These are phyloP conservation scores for Diplodia scrobiculata DNA, from an alignment of 2,329 filamentous ascomycete species.

Conservation along the genomic window DNA sequence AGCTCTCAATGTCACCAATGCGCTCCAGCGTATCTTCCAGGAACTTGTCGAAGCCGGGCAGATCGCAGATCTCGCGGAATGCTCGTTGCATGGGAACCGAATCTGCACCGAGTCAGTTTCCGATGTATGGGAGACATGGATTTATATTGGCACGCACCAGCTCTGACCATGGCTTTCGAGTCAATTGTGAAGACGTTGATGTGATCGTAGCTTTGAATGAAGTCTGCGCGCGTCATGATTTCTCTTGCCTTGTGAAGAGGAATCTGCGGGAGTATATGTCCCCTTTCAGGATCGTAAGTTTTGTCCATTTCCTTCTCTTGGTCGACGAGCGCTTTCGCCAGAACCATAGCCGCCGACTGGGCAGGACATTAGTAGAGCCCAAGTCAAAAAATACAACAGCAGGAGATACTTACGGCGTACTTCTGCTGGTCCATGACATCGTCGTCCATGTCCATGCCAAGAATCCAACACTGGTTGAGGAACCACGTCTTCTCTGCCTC, in stretches of 20 bases:
- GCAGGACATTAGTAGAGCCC: background rate
- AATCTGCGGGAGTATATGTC: slow-evolving; percentile 77
- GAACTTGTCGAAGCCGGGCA: slow-evolving; percentile 77
- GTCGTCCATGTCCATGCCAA: slow-evolving; percentile 81
- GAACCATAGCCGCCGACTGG: slow-evolving; percentile 85
- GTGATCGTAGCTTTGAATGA: slow-evolving; percentile 88
- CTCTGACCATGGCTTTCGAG: slow-evolving; percentile 79
- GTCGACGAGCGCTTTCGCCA: slow-evolving; percentile 89
- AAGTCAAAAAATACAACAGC: background rate
- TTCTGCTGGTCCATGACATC: slow-evolving; percentile 99
- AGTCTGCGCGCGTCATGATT: slow-evolving; percentile 94
- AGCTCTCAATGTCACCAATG: slow-evolving; percentile 88
- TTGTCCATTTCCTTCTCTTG: slow-evolving; percentile 65
- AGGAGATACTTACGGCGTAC: slow-evolving; percentile 68
- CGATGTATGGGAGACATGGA: background rate
- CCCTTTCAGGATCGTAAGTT: slow-evolving; percentile 65
- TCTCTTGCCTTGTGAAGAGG: slow-evolving; percentile 53
- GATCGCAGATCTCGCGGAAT: slow-evolving; percentile 77
- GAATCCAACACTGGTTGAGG: slow-evolving; percentile 73
- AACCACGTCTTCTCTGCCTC: slow-evolving; percentile 76
- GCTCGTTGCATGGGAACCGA: slow-evolving; percentile 95
- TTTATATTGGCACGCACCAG: slow-evolving; percentile 41
- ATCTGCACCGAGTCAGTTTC: slow-evolving; percentile 50
- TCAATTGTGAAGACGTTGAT: slow-evolving; percentile 96
- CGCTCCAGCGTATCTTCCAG: slow-evolving; percentile 80